These are phyloP conservation scores for Inga laurina DNA, from an alignment of 306 rosid genomes.

Conservation along the genomic window DNA sequence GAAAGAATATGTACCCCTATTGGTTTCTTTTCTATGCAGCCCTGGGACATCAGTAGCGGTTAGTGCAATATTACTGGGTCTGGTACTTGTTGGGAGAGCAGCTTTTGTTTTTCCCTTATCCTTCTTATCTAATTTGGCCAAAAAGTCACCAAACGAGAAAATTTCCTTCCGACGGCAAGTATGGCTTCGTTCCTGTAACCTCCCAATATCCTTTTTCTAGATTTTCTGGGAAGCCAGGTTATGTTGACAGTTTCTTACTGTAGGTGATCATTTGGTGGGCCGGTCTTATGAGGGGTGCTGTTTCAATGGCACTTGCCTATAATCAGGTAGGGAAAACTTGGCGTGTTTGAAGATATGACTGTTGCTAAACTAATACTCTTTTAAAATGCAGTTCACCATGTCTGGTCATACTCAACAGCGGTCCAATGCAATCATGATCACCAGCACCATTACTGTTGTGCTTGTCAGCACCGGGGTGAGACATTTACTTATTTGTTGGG, in stretches of 20 bases:
- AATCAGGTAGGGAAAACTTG: conserved; percentile 69
- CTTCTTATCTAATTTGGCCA: conserved; percentile 72
- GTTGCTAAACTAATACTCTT: conserved; percentile 1
- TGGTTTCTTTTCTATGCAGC: conserved; percentile 51
- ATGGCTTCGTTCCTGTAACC: conserved; percentile 35
- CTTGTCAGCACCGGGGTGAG: conserved; percentile 96
- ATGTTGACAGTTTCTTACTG: conserved; percentile 34
- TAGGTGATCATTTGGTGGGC: conserved; percentile 98
- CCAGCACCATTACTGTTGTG: conserved; percentile 94
- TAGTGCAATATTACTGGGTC: conserved; percentile 75
- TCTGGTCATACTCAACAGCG: conserved; percentile 82
- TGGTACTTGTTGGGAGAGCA: conserved; percentile 85
- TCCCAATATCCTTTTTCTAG: neutral
- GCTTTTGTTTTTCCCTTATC: conserved; percentile 93
- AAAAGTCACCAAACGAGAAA: conserved; percentile 57
- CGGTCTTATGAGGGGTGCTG: conserved; percentile 99
- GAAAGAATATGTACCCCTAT: neutral
- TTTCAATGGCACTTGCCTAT: conserved; percentile 95
- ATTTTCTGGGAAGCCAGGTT: conserved; percentile 22
- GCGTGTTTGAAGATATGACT: conserved; percentile 5
- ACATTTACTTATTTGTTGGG: conserved; percentile 6
- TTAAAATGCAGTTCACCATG: conserved; percentile 80
- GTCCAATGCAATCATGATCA: conserved; percentile 85
- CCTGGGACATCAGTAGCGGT: conserved; percentile 92
- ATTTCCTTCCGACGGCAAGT: conserved; percentile 77